Evolutionary conservation across 352 stramenopile genomes (phyloP).

Genomic region (Saprolegnia diclina): DNA sequence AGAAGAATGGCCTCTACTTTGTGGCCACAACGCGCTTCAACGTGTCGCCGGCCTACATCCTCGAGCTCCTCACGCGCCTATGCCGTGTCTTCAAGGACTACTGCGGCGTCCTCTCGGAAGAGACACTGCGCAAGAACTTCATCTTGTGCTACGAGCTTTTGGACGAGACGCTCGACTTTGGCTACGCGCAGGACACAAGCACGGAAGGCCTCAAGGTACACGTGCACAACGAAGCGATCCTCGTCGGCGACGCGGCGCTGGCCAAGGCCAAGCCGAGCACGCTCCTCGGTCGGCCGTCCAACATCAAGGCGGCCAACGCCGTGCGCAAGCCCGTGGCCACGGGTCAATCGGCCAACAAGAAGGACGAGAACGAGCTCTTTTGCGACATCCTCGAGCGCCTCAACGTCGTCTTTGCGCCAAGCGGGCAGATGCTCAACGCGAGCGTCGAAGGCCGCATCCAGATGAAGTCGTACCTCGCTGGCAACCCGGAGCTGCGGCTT

Average conservation of each 20-base stretch:
- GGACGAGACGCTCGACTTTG: slow-evolving; percentile 98
- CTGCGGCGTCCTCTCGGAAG: slow-evolving; percentile 96
- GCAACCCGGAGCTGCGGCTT: slow-evolving; percentile 94
- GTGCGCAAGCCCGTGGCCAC: slow-evolving; percentile 86
- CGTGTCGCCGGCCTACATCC: slow-evolving; percentile 91
- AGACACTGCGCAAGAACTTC: slow-evolving; percentile 99
- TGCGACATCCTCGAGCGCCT: slow-evolving; percentile 98
- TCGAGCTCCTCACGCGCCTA: slow-evolving; percentile 94
- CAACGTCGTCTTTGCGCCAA: slow-evolving; percentile 94
- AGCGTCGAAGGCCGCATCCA: slow-evolving; percentile 97
- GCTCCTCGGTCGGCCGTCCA: slow-evolving; percentile 65
- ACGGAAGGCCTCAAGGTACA: slow-evolving; percentile 97
- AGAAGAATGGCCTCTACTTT: slow-evolving; percentile 98
- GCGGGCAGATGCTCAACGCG: slow-evolving; percentile 95
- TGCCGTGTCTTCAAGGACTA: slow-evolving; percentile 99
- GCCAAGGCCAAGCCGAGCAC: slow-evolving; percentile 89
- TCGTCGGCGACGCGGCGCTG: slow-evolving; percentile 74
- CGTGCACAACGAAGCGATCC: slow-evolving; percentile 97
- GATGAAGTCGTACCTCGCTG: slow-evolving; percentile 98
- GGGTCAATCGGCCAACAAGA: slow-evolving; percentile 62
- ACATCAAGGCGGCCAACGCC: slow-evolving; percentile 72
- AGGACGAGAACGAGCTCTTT: slow-evolving; percentile 98
- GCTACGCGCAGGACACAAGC: slow-evolving; percentile 96
- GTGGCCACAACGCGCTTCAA: slow-evolving; percentile 96
- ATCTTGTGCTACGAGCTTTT: slow-evolving; percentile 98